phyloP scores from a whole-genome alignment of 139 green algal species.

The Closterium sp. region DNA sequence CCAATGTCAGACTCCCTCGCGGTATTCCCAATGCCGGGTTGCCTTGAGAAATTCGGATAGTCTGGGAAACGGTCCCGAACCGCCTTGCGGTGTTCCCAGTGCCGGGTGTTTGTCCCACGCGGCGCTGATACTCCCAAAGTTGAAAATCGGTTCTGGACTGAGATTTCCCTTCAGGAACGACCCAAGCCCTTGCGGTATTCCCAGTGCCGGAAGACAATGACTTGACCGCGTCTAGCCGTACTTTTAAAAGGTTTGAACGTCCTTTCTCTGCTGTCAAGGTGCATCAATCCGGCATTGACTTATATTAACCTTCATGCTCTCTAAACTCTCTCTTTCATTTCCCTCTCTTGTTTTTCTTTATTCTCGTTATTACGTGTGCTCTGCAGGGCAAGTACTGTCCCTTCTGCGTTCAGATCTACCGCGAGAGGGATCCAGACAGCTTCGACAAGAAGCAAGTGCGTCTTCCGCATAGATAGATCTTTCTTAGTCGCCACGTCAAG shows the following conservation, averaged over 20 bases:
- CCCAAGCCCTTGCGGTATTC: neutral
- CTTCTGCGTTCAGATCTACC: slow-evolving; percentile 33
- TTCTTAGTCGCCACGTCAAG: neutral
- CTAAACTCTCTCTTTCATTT: too few species aligned
- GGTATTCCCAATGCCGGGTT: neutral
- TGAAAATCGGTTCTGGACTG: too few species aligned
- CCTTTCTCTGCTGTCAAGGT: too few species aligned
- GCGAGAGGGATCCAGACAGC: slow-evolving; percentile 24
- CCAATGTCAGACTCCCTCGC: neutral
- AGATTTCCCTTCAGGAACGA: neutral
- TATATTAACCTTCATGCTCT: too few species aligned
- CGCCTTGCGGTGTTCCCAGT: neutral
- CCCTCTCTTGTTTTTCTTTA: neutral
- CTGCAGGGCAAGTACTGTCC: slow-evolving; percentile 25
- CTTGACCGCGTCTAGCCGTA: too few species aligned
- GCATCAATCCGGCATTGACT: too few species aligned
- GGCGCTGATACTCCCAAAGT: too few species aligned
- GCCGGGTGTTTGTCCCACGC: too few species aligned
- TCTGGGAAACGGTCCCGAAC: neutral
- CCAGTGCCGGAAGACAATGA: neutral
- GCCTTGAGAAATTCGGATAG: neutral
- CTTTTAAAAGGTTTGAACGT: too few species aligned
- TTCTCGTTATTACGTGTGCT: neutral
- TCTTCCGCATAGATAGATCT: neutral
- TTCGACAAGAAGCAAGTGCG: slow-evolving; percentile 23